Evolutionary conservation across 495 filamentous ascomycete genomes (phyloP), one percentile per base, ranked within the genome.

Genomic region (Tetracladium setigerum): DNA sequence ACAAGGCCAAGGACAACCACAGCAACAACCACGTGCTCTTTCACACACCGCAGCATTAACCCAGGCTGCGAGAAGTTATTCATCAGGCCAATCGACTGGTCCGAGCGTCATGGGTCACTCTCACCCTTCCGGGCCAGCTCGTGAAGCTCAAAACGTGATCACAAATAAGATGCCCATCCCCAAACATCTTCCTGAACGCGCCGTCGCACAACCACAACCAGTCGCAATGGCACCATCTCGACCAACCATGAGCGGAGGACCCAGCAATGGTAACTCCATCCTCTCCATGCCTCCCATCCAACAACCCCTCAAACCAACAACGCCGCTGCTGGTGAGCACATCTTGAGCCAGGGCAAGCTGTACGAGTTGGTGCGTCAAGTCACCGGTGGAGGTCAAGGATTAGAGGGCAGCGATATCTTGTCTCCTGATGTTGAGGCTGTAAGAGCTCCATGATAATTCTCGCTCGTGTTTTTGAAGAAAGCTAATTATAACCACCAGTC

Each of bases 401-500:
- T 79, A 46, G 79, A 78, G 16, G 79, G 81, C 44, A 77, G 76
- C 33, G 81, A 83, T 58, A 67, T 72, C 30, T 67, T 96, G 43
- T 85, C 86, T 34, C 85, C 92, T 0, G 92, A 96, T 56, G 89
- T 95, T 44, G 92, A 98, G 74, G 89, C 95, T 80, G 90, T 95
- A 71, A 62, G 75, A 61, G 44, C 32, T 48, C 38, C 41, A 5
- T 33, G 27, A n/a, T 49, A n/a, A 38, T 54, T 36, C 45, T 49
- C 42, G 19, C 47, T 22, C 36, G 12, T 52, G 16, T 35, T 33
- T 40, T 19, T 52, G n/a, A 12, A 42, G 22, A 34, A 14, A 17
- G 11, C 19, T 27, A 12, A 51, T 41, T 31, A 59, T 62, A 55
- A 62, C 35, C 13, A 14, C 31, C 17, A 95, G 89, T 83, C 83